Conservation (phyloP, 192 early-diverging fungal species). For the Kickxella alabastrina region DNA sequence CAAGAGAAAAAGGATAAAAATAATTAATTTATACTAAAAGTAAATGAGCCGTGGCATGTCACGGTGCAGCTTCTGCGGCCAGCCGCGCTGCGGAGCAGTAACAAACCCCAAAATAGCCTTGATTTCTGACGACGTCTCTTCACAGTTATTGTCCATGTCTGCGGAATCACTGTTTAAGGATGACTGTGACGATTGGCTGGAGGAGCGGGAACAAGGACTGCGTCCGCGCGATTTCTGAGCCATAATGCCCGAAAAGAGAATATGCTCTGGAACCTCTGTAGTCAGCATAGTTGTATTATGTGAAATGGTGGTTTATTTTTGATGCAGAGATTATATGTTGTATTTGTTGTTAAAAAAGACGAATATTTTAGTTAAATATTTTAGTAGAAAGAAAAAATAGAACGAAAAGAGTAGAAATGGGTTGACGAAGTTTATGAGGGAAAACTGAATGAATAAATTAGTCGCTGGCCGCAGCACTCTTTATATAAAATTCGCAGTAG, state of each 20-base stretch:
- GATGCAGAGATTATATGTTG: no score
- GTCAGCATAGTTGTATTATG: no score
- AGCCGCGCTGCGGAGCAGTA: slow-evolving; percentile 25
- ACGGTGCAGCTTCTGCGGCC: slow-evolving; percentile 18
- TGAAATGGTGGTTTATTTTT: no score
- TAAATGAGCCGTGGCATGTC: slow-evolving; percentile 44
- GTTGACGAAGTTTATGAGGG: no score
- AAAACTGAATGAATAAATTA: no score
- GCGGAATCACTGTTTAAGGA: slow-evolving; percentile 3
- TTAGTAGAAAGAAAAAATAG: neutral
- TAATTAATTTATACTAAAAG: no score
- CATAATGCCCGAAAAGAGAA: slow-evolving; percentile 39
- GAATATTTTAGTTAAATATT: slow-evolving; percentile 2
- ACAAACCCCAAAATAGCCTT: slow-evolving; percentile 42
- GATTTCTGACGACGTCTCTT: slow-evolving; percentile 26
- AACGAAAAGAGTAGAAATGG: neutral
- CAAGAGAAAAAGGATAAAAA: slow-evolving; percentile 4
- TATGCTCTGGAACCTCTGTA: slow-evolving; percentile 33
- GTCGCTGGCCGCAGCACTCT: no score
- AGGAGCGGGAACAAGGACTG: slow-evolving; percentile 13
- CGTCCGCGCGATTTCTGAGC: slow-evolving; percentile 35
- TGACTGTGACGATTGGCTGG: slow-evolving; percentile 16
- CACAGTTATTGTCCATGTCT: no score
- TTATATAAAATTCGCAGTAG: no score
- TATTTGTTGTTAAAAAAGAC: no score